These are phyloP conservation scores for Phoenix dactylifera DNA, from an alignment of 176 grass and related monocot genomes.

Conservation along the genomic window DNA sequence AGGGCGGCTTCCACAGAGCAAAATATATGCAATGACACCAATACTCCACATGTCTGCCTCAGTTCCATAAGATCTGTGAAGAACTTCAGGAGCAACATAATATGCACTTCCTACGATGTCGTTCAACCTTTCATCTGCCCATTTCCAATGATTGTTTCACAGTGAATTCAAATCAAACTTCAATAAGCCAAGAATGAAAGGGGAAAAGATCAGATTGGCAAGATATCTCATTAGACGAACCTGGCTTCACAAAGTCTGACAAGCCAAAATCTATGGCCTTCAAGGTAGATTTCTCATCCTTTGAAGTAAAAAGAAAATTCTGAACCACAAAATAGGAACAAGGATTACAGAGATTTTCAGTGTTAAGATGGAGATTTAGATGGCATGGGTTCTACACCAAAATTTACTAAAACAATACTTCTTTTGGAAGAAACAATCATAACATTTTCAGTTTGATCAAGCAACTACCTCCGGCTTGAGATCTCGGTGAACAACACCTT, in stretches of 20 bases:
- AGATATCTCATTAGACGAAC: conserved; percentile 21
- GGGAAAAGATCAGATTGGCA: neutral
- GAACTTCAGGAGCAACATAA: conserved; percentile 92
- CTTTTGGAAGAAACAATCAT: neutral
- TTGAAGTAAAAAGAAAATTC: conserved; percentile 53
- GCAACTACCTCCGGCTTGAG: conserved; percentile 49
- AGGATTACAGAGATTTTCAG: neutral
- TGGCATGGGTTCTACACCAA: neutral
- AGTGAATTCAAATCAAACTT: neutral
- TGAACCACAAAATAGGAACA: conserved; percentile 22
- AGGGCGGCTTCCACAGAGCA: conserved; percentile 83
- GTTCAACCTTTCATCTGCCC: conserved; percentile 81
- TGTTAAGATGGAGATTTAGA: neutral
- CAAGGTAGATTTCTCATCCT: conserved; percentile 39
- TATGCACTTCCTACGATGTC: conserved; percentile 98
- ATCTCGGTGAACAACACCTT: conserved; percentile 53
- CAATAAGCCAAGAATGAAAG: neutral
- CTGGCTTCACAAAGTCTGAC: conserved; percentile 53
- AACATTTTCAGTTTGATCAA: conserved; percentile 15
- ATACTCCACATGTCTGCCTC: conserved; percentile 99
- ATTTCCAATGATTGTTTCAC: conserved; percentile 11
- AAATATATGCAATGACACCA: conserved; percentile 88
- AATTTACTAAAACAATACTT: neutral
- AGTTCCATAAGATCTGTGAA: conserved; percentile 71
- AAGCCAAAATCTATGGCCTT: conserved; percentile 53